Base-by-base conservation (phyloP, 352 stramenopile genomes). In the Phytophthora pisi region DNA sequence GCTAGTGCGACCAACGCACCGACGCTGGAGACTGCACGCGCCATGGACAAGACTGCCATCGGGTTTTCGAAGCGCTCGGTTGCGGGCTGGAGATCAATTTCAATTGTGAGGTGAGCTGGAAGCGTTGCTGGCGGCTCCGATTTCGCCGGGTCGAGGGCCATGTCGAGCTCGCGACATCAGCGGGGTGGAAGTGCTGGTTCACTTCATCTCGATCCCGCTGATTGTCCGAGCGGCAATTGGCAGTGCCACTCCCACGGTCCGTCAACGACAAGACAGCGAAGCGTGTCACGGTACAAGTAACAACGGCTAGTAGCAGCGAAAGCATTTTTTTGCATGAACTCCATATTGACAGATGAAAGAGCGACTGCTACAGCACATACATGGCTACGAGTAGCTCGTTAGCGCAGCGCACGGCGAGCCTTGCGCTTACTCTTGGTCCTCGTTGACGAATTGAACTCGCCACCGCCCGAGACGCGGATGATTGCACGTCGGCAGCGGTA, bases 401-500 rank as follows among this genome's bases (percentile, higher is more conserved):
- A 75, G 38, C 63, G 66, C 51, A 70, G 31, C 23, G 57, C 62
- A 18, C 66, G 71, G 28, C 53, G 62, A 46, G 62, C 18, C 51
- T 70, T 75, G 24, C 57, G 61, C 28, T 56, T 66, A 42, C 50
- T 68, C 47, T 66, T 78, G 43, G 40, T 49, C 9, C 26, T 62
- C 11, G 34, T 64, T 20, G 64, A 61, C 51, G 46, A 60, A 9
- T 65, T 77, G 6, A 51, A 28, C 38, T 71, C 57, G 23, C 51
- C 61, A 23, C 62, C 55, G 9, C 38, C 43, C 1, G 67, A 61
- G 23, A 68, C 58, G 10, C 74, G 67, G 30, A 77, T 56, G 50
- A 91, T 67, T 3, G 84, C 81, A 57, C 77, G 75, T 40, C 77
- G 77, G 61, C 84, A 92, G 57, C 80, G 82, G 57, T 83, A 87